Evolutionary conservation across 768 basidiomycete genomes (phyloP).

Genomic region (Tricholoma matsutake): DNA sequence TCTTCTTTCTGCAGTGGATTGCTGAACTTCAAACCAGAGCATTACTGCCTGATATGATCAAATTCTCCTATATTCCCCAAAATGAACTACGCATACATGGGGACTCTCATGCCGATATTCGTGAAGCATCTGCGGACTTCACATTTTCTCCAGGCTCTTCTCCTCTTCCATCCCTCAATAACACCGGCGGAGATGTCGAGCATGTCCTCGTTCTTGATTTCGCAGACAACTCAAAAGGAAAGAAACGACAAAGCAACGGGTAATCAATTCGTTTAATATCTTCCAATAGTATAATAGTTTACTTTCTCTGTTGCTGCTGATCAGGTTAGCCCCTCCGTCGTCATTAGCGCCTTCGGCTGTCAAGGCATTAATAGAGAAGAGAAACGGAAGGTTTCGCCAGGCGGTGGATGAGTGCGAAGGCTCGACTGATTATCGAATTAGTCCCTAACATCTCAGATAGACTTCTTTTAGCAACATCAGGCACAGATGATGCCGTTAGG

Average conservation of each 20-base stretch:
- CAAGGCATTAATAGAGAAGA: slow-evolving; percentile 67
- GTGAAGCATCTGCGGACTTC: slow-evolving; percentile 43
- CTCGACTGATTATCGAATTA: too few relatives aligned
- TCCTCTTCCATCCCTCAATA: slow-evolving; percentile 17
- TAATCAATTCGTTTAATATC: slow-evolving; percentile 12
- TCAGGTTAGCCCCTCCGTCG: slow-evolving; percentile 20
- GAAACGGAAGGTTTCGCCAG: slow-evolving; percentile 60
- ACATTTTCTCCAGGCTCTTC: slow-evolving; percentile 23
- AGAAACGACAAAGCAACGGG: slow-evolving; percentile 29
- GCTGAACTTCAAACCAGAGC: slow-evolving; percentile 42
- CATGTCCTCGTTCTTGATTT: slow-evolving; percentile 48
- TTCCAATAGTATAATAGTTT: background rate
- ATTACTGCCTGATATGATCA: slow-evolving; percentile 76
- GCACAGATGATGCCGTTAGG: slow-evolving; percentile 55
- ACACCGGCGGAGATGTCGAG: slow-evolving; percentile 26
- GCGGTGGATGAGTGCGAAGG: slow-evolving; percentile 68
- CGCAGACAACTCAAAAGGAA: slow-evolving; percentile 33
- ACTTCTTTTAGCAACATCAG: slow-evolving; percentile 51
- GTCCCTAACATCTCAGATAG: slow-evolving; percentile 31
- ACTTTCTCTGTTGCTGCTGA: background rate
- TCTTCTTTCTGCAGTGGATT: background rate
- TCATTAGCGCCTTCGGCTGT: slow-evolving; percentile 53
- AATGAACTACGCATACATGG: slow-evolving; percentile 58
- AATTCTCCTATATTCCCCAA: slow-evolving; percentile 76
- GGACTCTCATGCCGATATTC: slow-evolving; percentile 20